Conservation (phyloP, 805 yeast genomes). For the Metschnikowia koreensis region DNA sequence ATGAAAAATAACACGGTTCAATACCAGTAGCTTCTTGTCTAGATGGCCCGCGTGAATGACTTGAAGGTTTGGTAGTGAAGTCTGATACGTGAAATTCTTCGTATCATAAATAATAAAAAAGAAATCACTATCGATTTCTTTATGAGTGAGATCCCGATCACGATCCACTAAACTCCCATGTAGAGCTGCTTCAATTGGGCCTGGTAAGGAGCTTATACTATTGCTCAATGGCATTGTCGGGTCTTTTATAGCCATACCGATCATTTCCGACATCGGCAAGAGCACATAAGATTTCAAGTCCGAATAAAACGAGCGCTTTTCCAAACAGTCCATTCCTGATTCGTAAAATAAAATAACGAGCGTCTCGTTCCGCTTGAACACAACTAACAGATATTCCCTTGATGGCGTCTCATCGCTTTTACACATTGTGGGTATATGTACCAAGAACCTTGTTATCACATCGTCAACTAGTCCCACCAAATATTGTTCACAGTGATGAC, state of each 20-base stretch:
- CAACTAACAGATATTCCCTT: conserved; percentile 32
- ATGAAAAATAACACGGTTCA: conserved; percentile 21
- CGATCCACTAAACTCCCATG: conserved; percentile 1
- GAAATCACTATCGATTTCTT: conserved; percentile 33
- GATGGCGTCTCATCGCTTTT: conserved; percentile 6
- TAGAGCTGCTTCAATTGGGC: conserved; percentile 21
- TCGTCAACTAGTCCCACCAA: conserved; percentile 24
- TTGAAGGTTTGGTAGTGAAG: conserved; percentile 40
- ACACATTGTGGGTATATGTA: conserved; percentile 22
- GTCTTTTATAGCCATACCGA: background rate
- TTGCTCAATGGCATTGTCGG: conserved; percentile 16
- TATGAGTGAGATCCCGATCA: background rate
- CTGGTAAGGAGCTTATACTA: conserved; percentile 30
- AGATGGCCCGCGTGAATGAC: background rate
- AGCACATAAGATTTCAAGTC: conserved; percentile 17
- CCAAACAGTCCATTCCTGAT: conserved; percentile 24
- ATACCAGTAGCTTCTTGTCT: background rate
- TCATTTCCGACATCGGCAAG: conserved; percentile 26
- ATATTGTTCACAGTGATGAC: conserved; percentile 20
- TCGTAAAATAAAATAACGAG: conserved; percentile 31
- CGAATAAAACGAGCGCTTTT: conserved; percentile 24
- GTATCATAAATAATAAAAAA: conserved; percentile 36
- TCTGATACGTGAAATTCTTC: conserved; percentile 23
- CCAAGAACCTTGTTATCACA: conserved; percentile 24
- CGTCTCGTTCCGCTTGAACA: conserved; percentile 25